phyloP scores from a whole-genome alignment of 345 rosid species.

The Linum tenue region DNA sequence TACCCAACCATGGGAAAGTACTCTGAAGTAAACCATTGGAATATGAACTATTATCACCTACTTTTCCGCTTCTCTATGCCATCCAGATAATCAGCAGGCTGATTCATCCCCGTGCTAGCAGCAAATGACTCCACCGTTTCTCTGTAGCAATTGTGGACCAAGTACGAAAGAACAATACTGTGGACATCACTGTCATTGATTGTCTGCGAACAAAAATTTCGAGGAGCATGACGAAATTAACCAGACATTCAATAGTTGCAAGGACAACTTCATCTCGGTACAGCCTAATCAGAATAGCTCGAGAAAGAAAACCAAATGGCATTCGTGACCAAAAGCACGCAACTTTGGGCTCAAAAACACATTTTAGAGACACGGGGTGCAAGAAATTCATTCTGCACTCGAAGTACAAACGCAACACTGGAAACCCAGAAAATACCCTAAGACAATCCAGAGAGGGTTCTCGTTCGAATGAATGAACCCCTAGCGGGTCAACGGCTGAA shows the following conservation, averaged over 20 bases:
- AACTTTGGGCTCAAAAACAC: too few relatives aligned
- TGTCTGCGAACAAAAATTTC: slow-evolving; percentile 32
- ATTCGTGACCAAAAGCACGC: too few relatives aligned
- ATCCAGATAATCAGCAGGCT: slow-evolving; percentile 55
- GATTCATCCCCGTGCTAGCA: slow-evolving; percentile 53
- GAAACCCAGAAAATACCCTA: neutral
- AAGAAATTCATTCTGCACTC: neutral
- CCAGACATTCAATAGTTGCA: slow-evolving; percentile 11
- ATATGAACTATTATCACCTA: slow-evolving; percentile 19
- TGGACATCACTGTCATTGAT: slow-evolving; percentile 58
- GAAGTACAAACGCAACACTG: neutral
- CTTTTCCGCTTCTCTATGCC: slow-evolving; percentile 84
- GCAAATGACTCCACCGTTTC: slow-evolving; percentile 78
- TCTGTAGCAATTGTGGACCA: slow-evolving; percentile 80
- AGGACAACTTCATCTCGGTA: neutral
- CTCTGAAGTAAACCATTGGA: too few relatives aligned
- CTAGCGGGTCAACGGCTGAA: neutral
- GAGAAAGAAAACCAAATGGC: neutral
- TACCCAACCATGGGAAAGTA: too few relatives aligned
- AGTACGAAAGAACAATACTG: slow-evolving; percentile 66
- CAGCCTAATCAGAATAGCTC: neutral
- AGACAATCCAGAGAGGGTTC: neutral
- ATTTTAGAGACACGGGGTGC: too few relatives aligned
- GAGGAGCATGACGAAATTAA: slow-evolving; percentile 1
- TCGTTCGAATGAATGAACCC: too few relatives aligned